These are phyloP conservation scores for Paracorniculantispora psalliotae DNA, from an alignment of 2,329 filamentous ascomycete species.

Conservation along the genomic window DNA sequence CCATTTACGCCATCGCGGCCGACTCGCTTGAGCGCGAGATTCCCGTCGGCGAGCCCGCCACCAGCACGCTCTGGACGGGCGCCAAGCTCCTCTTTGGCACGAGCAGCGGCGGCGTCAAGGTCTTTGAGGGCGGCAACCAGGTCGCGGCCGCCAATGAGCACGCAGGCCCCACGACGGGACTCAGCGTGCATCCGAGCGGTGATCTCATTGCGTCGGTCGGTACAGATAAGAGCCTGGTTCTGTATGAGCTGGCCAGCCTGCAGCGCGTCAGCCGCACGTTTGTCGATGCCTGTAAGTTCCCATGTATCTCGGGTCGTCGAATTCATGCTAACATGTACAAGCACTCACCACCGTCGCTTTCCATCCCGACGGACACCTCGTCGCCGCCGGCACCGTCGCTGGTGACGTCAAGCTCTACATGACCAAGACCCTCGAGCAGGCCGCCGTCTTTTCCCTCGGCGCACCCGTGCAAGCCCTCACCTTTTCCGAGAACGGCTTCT, in stretches of 20 bases:
- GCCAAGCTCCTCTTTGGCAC: constrained; percentile 68
- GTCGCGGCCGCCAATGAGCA: constrained; percentile 71
- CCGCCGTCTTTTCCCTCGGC: constrained; percentile 66
- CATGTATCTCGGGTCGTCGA: not conserved
- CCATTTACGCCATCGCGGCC: constrained; percentile 68
- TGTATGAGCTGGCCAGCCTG: constrained; percentile 72
- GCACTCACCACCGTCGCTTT: constrained; percentile 76
- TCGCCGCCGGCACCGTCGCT: constrained; percentile 74
- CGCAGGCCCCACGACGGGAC: constrained; percentile 70
- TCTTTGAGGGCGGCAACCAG: constrained; percentile 69
- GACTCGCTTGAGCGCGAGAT: constrained; percentile 64
- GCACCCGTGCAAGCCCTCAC: constrained; percentile 69
- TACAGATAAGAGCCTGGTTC: constrained; percentile 83
- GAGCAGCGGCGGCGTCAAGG: constrained; percentile 70
- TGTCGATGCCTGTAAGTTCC: constrained; percentile 67
- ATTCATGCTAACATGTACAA: constrained; percentile 31
- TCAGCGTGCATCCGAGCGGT: constrained; percentile 78
- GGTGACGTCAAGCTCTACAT: constrained; percentile 88
- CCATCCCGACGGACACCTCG: constrained; percentile 93
- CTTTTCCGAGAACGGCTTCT: constrained; percentile 96
- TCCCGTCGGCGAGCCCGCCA: constrained; percentile 63
- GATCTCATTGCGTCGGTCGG: constrained; percentile 83
- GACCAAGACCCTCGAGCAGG: constrained; percentile 70
- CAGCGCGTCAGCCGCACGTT: constrained; percentile 73
- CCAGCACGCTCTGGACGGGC: constrained; percentile 59